Conservation (phyloP, 257 asterid species). For the Solanum lycopersicoides region DNA sequence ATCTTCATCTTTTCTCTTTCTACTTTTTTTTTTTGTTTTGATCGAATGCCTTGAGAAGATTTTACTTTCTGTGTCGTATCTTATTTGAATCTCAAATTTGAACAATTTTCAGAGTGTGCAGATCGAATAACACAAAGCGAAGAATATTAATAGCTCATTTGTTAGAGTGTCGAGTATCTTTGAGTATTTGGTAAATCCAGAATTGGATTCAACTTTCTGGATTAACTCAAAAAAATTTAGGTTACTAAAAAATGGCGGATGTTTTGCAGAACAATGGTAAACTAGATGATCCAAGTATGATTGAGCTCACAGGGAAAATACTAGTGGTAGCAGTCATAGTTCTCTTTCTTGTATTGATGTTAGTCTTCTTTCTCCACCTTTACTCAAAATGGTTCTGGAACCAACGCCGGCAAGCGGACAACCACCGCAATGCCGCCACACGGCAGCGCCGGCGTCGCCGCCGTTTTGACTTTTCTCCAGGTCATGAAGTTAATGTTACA, state of each 20-base stretch:
- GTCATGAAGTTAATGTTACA: constrained; percentile 20
- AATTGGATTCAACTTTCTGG: background rate
- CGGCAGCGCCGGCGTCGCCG: constrained; percentile 25
- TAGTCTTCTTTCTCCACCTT: constrained; percentile 55
- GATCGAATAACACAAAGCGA: background rate
- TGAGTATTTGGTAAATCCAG: background rate
- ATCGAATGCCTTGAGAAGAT: background rate
- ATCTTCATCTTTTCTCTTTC: background rate
- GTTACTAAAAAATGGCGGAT: constrained; percentile 29
- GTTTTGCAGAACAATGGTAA: constrained; percentile 5
- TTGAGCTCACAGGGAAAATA: constrained; percentile 60
- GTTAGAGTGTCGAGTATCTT: background rate
- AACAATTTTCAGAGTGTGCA: background rate
- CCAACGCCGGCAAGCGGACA: constrained; percentile 41
- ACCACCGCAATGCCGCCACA: constrained; percentile 9
- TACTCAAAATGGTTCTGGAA: constrained; percentile 74
- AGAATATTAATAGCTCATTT: background rate
- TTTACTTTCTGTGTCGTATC: background rate
- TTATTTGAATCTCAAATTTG: background rate
- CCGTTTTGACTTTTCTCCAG: constrained; percentile 47
- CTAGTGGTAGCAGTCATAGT: constrained; percentile 50
- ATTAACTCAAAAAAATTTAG: background rate
- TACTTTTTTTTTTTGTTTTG: background rate
- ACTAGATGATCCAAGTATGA: constrained; percentile 23
- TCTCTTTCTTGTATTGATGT: constrained; percentile 44